Evolutionary conservation across 176 grass and related monocot genomes (phyloP).

Genomic region (Ensete glaucum): DNA sequence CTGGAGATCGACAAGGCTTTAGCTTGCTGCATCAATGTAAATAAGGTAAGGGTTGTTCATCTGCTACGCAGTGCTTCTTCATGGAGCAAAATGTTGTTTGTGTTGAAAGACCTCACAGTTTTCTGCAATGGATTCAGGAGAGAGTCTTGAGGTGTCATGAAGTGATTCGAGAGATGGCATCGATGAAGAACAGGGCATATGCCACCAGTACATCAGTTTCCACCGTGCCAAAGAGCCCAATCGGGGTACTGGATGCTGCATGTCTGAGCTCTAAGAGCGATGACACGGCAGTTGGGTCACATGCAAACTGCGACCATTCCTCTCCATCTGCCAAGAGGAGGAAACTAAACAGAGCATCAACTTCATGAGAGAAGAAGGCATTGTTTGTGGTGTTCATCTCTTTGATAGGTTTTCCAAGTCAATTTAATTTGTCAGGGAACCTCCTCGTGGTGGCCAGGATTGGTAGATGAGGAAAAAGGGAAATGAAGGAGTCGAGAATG

Average conservation of each 20-base stretch:
- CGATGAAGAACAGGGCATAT: conserved; percentile 28
- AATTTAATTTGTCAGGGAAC: not conserved
- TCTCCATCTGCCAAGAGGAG: conserved; percentile 64
- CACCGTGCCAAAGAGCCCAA: conserved; percentile 62
- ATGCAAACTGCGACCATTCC: conserved; percentile 38
- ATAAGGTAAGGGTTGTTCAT: conserved; percentile 43
- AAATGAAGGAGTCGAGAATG: too few relatives aligned
- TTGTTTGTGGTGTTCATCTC: conserved; percentile 4
- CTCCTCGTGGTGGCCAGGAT: not conserved
- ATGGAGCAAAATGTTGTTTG: not conserved
- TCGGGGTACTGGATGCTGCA: conserved; percentile 71
- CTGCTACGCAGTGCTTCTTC: not conserved
- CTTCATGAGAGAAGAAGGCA: not conserved
- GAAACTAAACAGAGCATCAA: conserved; percentile 45
- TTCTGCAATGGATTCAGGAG: conserved; percentile 32
- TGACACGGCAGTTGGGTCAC: conserved; percentile 45
- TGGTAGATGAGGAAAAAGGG: too few relatives aligned
- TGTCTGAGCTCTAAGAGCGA: conserved; percentile 56
- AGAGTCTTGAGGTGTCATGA: conserved; percentile 60
- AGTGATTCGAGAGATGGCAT: conserved; percentile 65
- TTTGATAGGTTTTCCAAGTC: conserved; percentile 8
- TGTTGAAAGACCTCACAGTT: not conserved
- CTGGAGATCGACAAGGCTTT: conserved; percentile 43
- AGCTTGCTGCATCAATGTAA: conserved; percentile 42
- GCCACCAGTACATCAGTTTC: conserved; percentile 38